phyloP scores from a whole-genome alignment of 2,329 filamentous ascomycete genomes.

The Nothopassalora personata region DNA sequence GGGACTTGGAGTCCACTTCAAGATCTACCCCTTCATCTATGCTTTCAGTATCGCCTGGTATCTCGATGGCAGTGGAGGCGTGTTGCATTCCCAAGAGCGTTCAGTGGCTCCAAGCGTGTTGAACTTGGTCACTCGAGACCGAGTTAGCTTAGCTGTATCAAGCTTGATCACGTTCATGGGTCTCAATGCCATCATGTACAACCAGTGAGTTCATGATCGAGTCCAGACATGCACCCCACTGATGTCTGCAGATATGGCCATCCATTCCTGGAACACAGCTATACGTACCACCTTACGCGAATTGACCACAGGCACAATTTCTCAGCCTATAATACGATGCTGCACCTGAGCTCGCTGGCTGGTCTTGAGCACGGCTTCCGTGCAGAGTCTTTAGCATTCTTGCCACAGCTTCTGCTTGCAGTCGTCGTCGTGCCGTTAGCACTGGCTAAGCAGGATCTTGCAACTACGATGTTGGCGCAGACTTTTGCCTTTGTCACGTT shows the following conservation, averaged over 20 bases:
- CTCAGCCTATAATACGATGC: conserved; percentile 86
- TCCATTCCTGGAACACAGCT: conserved; percentile 84
- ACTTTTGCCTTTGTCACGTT: conserved; percentile 97
- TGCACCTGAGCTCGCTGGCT: conserved; percentile 75
- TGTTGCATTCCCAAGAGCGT: conserved; percentile 24
- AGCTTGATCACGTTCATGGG: conserved; percentile 68
- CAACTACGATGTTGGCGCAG: conserved; percentile 83
- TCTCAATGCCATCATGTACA: conserved; percentile 76
- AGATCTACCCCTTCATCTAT: conserved; percentile 98
- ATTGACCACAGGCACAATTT: conserved; percentile 98
- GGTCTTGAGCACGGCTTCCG: conserved; percentile 40
- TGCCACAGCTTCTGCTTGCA: conserved; percentile 80
- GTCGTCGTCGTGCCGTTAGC: conserved; percentile 68
- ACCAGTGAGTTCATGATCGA: conserved; percentile 50
- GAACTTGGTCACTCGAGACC: conserved; percentile 25
- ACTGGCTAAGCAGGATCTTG: conserved; percentile 74
- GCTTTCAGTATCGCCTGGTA: conserved; percentile 75
- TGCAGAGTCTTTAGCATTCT: conserved; percentile 77
- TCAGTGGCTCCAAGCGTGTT: conserved; percentile 3
- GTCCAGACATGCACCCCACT: conserved; percentile 2
- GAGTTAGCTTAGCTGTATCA: conserved; percentile 55
- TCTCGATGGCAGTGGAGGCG: conserved; percentile 53
- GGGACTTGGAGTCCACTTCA: conserved; percentile 87
- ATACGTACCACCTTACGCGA: conserved; percentile 83
- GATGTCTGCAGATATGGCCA: conserved; percentile 58